Conservation (phyloP, 495 filamentous ascomycete species). For the Neurospora sp. region DNA sequence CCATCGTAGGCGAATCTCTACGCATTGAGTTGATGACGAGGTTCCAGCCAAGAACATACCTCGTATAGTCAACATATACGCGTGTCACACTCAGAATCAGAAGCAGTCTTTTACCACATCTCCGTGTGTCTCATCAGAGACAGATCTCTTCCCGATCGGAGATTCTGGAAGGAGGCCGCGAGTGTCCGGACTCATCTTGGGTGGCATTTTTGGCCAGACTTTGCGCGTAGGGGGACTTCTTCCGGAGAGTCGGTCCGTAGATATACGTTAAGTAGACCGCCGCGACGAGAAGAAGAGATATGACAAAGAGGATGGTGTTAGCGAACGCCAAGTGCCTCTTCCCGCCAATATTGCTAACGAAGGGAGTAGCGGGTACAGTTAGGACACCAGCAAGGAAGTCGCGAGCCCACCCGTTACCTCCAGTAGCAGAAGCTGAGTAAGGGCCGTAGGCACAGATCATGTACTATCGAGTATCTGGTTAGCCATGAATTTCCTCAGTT, state of each 20-base stretch:
- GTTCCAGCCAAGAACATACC: neutral
- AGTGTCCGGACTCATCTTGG: slow-evolving; percentile 1
- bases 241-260: slow-evolving; percentile 58
- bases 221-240: slow-evolving; percentile 65
- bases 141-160: neutral
- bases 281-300: slow-evolving; percentile 57
- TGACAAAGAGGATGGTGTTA: slow-evolving; percentile 60
- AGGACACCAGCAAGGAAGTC: slow-evolving; percentile 77
- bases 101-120: neutral
- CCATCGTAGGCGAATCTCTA: neutral
- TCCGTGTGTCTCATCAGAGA: neutral
- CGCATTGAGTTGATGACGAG: neutral
- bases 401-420: slow-evolving; percentile 58
- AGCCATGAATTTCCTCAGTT: neutral
- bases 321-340: slow-evolving; percentile 51
- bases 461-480: slow-evolving; percentile 29
- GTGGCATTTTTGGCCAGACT: slow-evolving; percentile 34
- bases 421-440: slow-evolving; percentile 69
- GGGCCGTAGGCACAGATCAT: slow-evolving; percentile 75
- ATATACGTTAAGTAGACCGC: slow-evolving; percentile 73
- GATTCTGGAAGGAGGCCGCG: neutral
- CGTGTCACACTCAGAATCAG: neutral
- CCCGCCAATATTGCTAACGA: slow-evolving; percentile 52
- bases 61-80: neutral
- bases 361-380: slow-evolving; percentile 65